Evolutionary conservation across 2,329 filamentous ascomycete genomes (phyloP).

Genomic region (Cytospora piceae): DNA sequence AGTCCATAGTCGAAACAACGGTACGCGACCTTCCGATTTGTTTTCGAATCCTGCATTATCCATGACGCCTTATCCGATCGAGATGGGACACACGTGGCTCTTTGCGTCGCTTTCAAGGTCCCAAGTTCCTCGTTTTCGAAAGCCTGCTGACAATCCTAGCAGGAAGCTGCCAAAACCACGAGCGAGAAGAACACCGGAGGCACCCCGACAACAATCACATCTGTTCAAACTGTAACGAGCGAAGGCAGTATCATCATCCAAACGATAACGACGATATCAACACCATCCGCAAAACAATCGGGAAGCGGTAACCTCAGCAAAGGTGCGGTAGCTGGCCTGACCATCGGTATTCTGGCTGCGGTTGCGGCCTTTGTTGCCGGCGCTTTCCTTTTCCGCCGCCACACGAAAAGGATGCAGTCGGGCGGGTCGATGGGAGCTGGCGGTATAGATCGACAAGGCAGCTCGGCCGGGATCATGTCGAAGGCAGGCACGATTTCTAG

Average conservation of each 20-base stretch:
- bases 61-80: not conserved
- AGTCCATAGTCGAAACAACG: constrained; percentile 18
- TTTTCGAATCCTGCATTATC: not conserved
- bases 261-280: constrained; percentile 59
- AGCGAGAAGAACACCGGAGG: constrained; percentile 37
- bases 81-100: not conserved
- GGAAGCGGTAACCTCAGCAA: constrained; percentile 44
- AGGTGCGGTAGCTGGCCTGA: constrained; percentile 57
- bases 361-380: constrained; percentile 40
- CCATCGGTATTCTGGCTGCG: constrained; percentile 49
- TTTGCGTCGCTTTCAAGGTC: constrained; percentile 1
- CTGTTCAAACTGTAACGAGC: constrained; percentile 58
- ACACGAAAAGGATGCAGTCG: constrained; percentile 45
- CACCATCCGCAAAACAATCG: constrained; percentile 32
- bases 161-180: constrained; percentile 33
- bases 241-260: constrained; percentile 50
- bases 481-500: constrained; percentile 49
- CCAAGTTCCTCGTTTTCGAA: not conserved
- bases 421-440: constrained; percentile 46
- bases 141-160: constrained; percentile 21
- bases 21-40: constrained; percentile 17
- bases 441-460: constrained; percentile 51
- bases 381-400: constrained; percentile 44
- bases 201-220: constrained; percentile 35
- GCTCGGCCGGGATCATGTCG: constrained; percentile 53